Evolutionary conservation across 805 yeast genomes (phyloP), one percentile per base, ranked within the genome.

Genomic region (Candida boleticola): DNA sequence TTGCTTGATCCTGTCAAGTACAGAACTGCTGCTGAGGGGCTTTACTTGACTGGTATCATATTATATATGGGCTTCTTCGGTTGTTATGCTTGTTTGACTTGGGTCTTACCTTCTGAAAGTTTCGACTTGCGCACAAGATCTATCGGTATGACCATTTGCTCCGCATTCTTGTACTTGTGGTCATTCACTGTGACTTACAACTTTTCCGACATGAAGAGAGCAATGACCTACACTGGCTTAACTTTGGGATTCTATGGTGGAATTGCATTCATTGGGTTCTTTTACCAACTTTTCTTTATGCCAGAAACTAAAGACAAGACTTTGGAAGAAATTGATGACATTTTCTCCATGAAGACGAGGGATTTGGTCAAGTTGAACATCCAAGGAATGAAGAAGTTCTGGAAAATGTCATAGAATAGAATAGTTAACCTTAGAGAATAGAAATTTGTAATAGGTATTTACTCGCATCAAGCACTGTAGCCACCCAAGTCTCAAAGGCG

Each of bases 231-330:
- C 53, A 77, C 83, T 21, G 86, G 88, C 22, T 67, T 82, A 48
- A 72, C 81, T 5, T 60, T 80, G 37, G 86, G 86, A 0, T 82
- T 82, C 71, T 82, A 78, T 52, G 86, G 85, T 38, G 85, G 85
- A 36, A 72, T 82, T 52, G 83, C 84, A 1, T 73, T 77, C 42
- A 42, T 80, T 22, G 85, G 83, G 41, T 62, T 74, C 51, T 52
- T 76, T 40, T 77, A 77, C 58, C 82, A 77, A 58, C 47, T 60
- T 22, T 55, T 80, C 47, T 77, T 79, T 62, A 79, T 81, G 76
- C 86, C 84, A 29, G 89, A 83, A 63, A 83, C 89, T 27, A 82
- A 82, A 64, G 82, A 77, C 52, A 79, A 76, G 64, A 79, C 88
- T 11, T 71, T 83, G 57, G 89, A 83, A 63, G 88, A 83, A 62